Evolutionary conservation across 148 eudicot genomes (phyloP).

Genomic region (Spergularia bocconei): DNA sequence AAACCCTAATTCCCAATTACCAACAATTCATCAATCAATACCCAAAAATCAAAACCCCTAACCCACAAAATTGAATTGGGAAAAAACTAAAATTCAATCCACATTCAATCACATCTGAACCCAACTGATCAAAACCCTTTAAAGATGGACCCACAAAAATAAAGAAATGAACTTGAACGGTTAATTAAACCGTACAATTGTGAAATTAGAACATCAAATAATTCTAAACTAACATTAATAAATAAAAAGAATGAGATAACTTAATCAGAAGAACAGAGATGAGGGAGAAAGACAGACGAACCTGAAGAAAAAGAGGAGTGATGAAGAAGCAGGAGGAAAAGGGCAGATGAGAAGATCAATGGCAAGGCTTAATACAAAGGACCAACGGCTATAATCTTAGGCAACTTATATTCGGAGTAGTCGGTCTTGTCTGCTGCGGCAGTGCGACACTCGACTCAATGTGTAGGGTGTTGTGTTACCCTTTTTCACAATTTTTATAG

Average conservation of each 20-base stretch:
- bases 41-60: not conserved
- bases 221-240: not conserved
- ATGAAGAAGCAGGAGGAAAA: not conserved
- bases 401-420: not conserved
- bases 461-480: too few species aligned
- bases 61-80: not conserved
- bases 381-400: conserved; percentile 5
- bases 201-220: not conserved
- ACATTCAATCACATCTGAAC: not conserved
- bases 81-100: not conserved
- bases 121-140: not conserved
- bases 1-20: conserved; percentile 1
- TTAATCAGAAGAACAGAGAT: not conserved
- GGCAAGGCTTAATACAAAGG: not conserved
- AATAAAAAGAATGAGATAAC: not conserved
- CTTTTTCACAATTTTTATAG: not conserved
- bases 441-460: too few species aligned
- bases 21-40: not conserved
- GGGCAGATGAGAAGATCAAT: not conserved
- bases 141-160: not conserved
- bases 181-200: not conserved
- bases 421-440: too few species aligned
- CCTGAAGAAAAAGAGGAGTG: not conserved
- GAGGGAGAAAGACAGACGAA: not conserved
- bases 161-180: not conserved